Conservation (phyloP, 345 rosid species). For the Turnera subulata region DNA sequence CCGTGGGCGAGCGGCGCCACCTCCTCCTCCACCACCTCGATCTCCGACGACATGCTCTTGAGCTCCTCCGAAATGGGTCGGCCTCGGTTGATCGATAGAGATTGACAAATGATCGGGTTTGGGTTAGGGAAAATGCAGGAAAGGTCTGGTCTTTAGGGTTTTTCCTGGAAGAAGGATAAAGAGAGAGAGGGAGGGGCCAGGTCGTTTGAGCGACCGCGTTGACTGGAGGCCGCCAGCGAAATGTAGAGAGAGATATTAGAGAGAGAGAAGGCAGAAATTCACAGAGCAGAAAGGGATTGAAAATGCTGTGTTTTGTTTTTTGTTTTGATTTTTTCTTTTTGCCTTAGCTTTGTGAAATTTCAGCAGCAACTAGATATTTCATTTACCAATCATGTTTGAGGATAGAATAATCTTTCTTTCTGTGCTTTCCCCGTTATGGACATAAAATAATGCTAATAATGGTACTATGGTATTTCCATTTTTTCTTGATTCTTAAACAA, state of each 20-base stretch:
- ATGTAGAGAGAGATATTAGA: not conserved
- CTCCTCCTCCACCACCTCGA: conserved; percentile 89
- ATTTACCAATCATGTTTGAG: too few species aligned
- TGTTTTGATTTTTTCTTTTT: not conserved
- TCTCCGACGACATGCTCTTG: conserved; percentile 83
- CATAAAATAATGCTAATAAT: too few species aligned
- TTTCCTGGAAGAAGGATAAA: conserved; percentile 19
- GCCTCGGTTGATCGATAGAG: too few species aligned
- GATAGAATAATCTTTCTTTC: too few species aligned
- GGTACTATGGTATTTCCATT: too few species aligned
- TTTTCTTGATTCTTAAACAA: too few species aligned
- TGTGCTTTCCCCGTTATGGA: too few species aligned
- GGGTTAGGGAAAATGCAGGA: too few species aligned
- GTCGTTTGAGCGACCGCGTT: conserved; percentile 3
- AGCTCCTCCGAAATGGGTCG: not conserved
- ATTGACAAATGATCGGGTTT: too few species aligned
- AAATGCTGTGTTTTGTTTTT: not conserved
- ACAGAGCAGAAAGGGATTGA: conserved; percentile 11
- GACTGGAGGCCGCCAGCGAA: not conserved
- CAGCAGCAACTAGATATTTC: too few species aligned
- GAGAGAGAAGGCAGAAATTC: conserved; percentile 6
- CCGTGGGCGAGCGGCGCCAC: conserved; percentile 2
- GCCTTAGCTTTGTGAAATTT: too few species aligned
- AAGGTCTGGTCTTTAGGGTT: conserved; percentile 35
- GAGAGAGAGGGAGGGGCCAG: not conserved